Base-by-base conservation (phyloP, 2,329 filamentous ascomycete species). In the Fusarium xyrophilum region DNA sequence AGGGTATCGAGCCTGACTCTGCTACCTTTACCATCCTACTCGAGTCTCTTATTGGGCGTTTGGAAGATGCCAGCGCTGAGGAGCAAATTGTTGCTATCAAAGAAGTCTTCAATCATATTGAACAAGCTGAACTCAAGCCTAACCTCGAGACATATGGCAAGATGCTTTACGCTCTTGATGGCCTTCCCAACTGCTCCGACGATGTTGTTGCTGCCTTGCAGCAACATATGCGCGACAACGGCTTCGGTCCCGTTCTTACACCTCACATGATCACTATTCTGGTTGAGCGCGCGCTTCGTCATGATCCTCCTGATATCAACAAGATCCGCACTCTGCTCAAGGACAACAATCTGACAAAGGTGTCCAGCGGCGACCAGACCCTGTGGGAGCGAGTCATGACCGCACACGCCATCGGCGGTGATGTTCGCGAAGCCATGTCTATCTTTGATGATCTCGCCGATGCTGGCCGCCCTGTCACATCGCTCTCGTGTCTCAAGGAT, bases 241-340 rank as follows among this genome's bases (percentile, higher is more conserved):
- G 84, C 23, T 73, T 90, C 43, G 75, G 83, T 48, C 83, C 88
- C 6, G 86, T 85, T 9, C 78, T 88, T 4, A 86, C 86, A 7
- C 78, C 87, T 3, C 85, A 93, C 70, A 91, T 93, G 73, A 91
- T 91, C 80, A 94, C 91, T 27, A 91, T 90, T 73, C 84, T 96
- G 23, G 81, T 91, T 46, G 86, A 89, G 46, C 83, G 91, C 74
- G 90, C 89, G 75, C 90, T 94, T 74, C 73, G 81, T 12, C 83
- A 82, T 52, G 65, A 79, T 2, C 86, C 87, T 4, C 88, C 89
- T 0, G 83, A 91, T 69, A 79, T 91, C 32, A 77, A 79, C 4
- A 85, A 86, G 17, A 84, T 92, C n/a, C 84, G 87, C 38, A 75
- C 77, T 1, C 80, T 94, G 6, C 86, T 93, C 23, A 79, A 82